Conservation (phyloP, 2,329 filamentous ascomycete species). For the Colletotrichum simmondsii region DNA sequence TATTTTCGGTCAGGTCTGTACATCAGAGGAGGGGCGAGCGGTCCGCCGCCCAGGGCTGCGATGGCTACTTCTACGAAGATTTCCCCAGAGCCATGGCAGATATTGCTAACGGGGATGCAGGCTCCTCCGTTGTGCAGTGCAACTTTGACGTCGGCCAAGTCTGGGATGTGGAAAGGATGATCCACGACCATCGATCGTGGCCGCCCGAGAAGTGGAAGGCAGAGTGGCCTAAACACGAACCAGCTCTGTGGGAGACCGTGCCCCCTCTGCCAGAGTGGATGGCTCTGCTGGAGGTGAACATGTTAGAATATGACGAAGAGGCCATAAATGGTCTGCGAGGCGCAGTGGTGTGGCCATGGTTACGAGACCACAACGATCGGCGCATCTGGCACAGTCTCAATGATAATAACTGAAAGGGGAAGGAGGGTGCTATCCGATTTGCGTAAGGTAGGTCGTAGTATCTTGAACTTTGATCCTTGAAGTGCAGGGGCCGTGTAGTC, state of each 20-base stretch:
- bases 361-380: too few species aligned
- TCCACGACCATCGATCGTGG: background rate
- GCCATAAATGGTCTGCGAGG: too few species aligned
- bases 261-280: background rate
- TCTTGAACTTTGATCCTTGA: too few species aligned
- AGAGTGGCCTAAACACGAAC: background rate
- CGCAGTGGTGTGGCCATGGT: too few species aligned
- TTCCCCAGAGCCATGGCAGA: background rate
- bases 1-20: background rate
- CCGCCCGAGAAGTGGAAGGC: background rate
- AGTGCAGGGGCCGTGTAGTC: too few species aligned
- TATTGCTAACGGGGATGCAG: background rate
- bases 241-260: background rate
- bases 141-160: conserved; percentile 15
- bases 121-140: background rate
- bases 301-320: too few species aligned
- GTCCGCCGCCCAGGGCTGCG: background rate
- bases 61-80: background rate
- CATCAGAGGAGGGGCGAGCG: background rate
- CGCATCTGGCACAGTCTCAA: too few species aligned
- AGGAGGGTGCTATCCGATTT: too few species aligned
- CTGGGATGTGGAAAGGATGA: background rate
- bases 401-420: too few species aligned
- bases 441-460: too few species aligned
- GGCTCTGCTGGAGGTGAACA: background rate